Base-by-base conservation (phyloP, 1,284 basidiomycete genomes). In the Irpex rosettiformis region DNA sequence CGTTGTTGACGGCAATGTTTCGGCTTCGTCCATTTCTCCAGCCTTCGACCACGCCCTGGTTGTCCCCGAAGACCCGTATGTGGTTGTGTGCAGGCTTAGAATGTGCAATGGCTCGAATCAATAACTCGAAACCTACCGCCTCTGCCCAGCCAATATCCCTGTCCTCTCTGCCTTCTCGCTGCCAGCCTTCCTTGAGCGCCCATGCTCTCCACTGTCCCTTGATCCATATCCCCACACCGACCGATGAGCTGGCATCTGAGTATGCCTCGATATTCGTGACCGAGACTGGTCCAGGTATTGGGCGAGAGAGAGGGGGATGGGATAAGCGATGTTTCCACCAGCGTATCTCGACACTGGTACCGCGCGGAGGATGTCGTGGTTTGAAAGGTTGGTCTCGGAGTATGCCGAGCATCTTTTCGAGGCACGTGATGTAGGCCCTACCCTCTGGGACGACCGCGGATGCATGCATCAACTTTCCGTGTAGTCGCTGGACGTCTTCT, bases 221-320 rank as follows among this genome's bases (percentile, higher is more conserved):
- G 64, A 79, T 65, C 66, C 69, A 52, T 62, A 81, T 66, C 30
- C 69, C 69, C 62, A 80, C 54, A 1, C 76, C 77, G n/a, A 69
- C 58, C 0, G 64, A 64, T 1, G 73, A 75, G 68, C 77, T 79
- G 5, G 78, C 77, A 65, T 80, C 77, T 0, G 75, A 80, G 66
- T 64, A 81, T 0, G 75, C 75, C 0, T 47, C 10, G 18, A 63
- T 8, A 57, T 77, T 70, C 7, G 61, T 2, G 56, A 78, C 30
- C 11, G 55, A 13, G 0, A 18, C 1, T 0, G 69, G 69, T 8
- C 63, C 65, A 24, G 74, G 73, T 30, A 79, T 72, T 3, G 62
- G 56, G 24, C 67, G 52, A 0, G 43, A 27, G 33, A 5, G 0
- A 10, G 40, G 21, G 16, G 64, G 53, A 3, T 54, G 7, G 0